Evolutionary conservation across 495 filamentous ascomycete species (phyloP).

Genomic region (Trichoderma reesei): DNA sequence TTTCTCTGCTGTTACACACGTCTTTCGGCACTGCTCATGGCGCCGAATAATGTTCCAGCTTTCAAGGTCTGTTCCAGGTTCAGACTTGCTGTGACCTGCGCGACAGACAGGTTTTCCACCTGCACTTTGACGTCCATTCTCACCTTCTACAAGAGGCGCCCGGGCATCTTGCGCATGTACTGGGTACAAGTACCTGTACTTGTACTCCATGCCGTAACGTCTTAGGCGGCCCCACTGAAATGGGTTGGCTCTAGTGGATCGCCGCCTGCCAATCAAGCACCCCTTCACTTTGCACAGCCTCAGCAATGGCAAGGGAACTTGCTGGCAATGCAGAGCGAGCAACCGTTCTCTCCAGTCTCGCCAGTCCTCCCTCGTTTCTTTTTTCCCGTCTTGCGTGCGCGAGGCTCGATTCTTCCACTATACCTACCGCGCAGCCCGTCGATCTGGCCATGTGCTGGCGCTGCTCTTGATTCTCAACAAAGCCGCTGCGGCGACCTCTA

Average conservation of each 20-base stretch:
- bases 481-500: not conserved
- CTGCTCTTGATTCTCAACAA: not conserved
- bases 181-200: not conserved
- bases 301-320: not conserved
- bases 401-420: not conserved
- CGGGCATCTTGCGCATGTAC: too few relatives aligned
- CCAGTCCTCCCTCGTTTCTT: not conserved
- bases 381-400: not conserved
- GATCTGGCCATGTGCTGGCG: not conserved
- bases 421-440: not conserved
- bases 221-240: not conserved
- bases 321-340: not conserved
- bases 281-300: not conserved
- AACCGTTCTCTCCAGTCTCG: not conserved
- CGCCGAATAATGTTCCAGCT: too few relatives aligned
- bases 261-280: slow-evolving; percentile 2
- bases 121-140: too few relatives aligned
- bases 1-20: too few relatives aligned
- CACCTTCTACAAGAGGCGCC: too few relatives aligned
- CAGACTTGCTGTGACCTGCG: too few relatives aligned
- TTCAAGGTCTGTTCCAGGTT: too few relatives aligned
- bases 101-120: too few relatives aligned
- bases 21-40: too few relatives aligned
- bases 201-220: not conserved
- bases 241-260: not conserved